Percentiles rank a stretch among this genome's conserved stretches.
Evolutionary conservation across 192 early-diverging fungal species (phyloP).

Genomic region (Backusella tuberculispora): DNA sequence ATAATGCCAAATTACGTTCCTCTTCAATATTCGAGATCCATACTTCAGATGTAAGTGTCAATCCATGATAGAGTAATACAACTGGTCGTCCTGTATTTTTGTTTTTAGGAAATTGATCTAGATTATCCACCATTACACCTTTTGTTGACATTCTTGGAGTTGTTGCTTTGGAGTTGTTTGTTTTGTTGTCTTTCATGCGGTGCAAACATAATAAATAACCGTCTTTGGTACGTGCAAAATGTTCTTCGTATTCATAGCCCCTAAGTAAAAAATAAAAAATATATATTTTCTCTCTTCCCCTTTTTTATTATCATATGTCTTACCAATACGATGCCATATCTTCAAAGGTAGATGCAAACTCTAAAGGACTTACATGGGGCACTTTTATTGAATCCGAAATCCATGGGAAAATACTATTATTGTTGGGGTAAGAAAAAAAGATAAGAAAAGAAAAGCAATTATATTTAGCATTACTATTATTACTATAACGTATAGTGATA

Average conservation of each 20-base stretch:
- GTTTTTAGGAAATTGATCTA: background rate
- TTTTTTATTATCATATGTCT: no score
- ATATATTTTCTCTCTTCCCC: slow-evolving; percentile 14
- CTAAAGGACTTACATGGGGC: background rate
- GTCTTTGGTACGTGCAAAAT: slow-evolving; percentile 81
- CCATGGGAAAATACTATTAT: slow-evolving; percentile 4
- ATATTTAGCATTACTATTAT: background rate
- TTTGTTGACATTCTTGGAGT: background rate
- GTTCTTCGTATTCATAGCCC: slow-evolving; percentile 68
- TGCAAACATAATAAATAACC: slow-evolving; percentile 82
- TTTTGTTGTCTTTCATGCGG: slow-evolving; percentile 61
- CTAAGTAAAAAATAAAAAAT: slow-evolving; percentile 14
- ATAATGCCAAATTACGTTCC: slow-evolving; percentile 74
- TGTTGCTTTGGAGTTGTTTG: background rate
- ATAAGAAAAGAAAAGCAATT: background rate
- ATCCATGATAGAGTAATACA: slow-evolving; percentile 92
- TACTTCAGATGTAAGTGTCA: slow-evolving; percentile 90
- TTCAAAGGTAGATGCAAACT: slow-evolving; percentile 8
- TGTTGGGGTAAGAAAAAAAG: background rate
- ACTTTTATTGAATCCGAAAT: background rate
- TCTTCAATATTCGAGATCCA: slow-evolving; percentile 88
- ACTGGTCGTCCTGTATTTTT: slow-evolving; percentile 60
- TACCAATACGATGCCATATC: slow-evolving; percentile 8
- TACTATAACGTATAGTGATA: background rate
- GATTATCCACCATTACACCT: background rate